Base-by-base conservation (phyloP, 2,329 filamentous ascomycete species). In the Cercospora sp. region DNA sequence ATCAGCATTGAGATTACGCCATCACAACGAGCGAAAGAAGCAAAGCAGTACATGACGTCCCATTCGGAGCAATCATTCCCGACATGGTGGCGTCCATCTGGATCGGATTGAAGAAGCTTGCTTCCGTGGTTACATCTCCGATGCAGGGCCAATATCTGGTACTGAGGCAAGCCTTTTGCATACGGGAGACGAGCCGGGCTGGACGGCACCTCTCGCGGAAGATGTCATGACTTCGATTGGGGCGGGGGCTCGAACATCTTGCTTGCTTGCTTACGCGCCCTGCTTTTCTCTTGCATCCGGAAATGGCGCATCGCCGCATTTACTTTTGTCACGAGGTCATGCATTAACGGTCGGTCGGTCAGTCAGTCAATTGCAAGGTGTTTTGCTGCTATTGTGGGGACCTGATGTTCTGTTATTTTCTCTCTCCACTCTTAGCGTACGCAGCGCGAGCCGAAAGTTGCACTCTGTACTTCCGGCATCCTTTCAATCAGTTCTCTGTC, bases 311-410 rank as follows among this genome's bases (percentile, higher is more conserved):
- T 58, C 30, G 53, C 53, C 53, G 53, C 53, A 58, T 58, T 18
- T 58, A 58, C 53, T 58, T 58, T 58, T 18, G 13, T 58, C 26
- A 58, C 53, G 53, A 58, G 53, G 53, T 58, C 12, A 58, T 58
- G 53, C 53, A 58, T 58, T n/a, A 58, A 58, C 53, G 53, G 53
- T 58, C 53, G 53, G 53, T 58, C 53, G 45, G 45, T 24, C 45
- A 51, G n/a, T 51, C 45, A 21, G 45, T 51, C 45, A 51, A 24
- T 51, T 51, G 18, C 45, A 24, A 26, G 45, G 45, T 51, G 45
- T 51, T 51, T 51, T 51, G 45, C 5, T 51, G 21, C 45, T 26
- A 40, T 6, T 51, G 45, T 9, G 45, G 45, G 45, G 21, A 51
- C 26, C 45, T 51, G 18, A 51, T 51, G 9, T 26, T 51, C 12